These are phyloP conservation scores for Posidonia oceanica DNA, from an alignment of 116 monocot genomes.

Conservation along the genomic window DNA sequence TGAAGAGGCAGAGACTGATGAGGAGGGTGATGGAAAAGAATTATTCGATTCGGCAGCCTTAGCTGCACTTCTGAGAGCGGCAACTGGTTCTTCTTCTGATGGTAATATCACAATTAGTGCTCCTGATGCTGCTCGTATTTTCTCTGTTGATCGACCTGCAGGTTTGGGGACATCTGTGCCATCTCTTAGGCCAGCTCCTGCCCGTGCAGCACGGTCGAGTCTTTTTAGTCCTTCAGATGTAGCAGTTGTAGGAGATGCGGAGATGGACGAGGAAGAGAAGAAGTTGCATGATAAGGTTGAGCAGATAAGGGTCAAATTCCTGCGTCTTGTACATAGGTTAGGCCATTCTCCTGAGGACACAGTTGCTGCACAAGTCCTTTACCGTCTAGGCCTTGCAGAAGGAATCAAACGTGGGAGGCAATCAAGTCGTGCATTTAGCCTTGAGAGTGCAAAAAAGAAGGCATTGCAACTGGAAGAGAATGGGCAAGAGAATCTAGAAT, in stretches of 20 bases:
- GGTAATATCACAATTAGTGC: conserved; percentile 36
- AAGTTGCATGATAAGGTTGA: conserved; percentile 87
- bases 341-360: conserved; percentile 73
- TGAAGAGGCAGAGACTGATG: conserved; percentile 52
- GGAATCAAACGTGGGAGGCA: conserved; percentile 66
- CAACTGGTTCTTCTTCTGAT: conserved; percentile 53
- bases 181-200: conserved; percentile 42
- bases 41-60: conserved; percentile 66
- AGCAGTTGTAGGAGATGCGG: conserved; percentile 25
- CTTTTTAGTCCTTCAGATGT: conserved; percentile 35
- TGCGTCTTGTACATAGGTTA: conserved; percentile 64
- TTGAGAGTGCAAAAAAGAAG: conserved; percentile 61
- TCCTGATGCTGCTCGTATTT: conserved; percentile 45
- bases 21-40: conserved; percentile 46
- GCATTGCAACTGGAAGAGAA: conserved; percentile 58
- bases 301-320: conserved; percentile 68
- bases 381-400: conserved; percentile 71
- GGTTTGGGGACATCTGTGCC: conserved; percentile 66
- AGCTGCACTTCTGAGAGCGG: conserved; percentile 76
- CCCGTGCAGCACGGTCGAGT: conserved; percentile 26
- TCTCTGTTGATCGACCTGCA: conserved; percentile 70
- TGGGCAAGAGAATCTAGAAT: conserved; percentile 58
- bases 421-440: conserved; percentile 34
- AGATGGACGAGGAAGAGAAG: conserved; percentile 72
- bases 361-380: conserved; percentile 69